These are phyloP conservation scores for Lipomyces orientalis DNA, from an alignment of 805 yeast genomes.

Conservation along the genomic window DNA sequence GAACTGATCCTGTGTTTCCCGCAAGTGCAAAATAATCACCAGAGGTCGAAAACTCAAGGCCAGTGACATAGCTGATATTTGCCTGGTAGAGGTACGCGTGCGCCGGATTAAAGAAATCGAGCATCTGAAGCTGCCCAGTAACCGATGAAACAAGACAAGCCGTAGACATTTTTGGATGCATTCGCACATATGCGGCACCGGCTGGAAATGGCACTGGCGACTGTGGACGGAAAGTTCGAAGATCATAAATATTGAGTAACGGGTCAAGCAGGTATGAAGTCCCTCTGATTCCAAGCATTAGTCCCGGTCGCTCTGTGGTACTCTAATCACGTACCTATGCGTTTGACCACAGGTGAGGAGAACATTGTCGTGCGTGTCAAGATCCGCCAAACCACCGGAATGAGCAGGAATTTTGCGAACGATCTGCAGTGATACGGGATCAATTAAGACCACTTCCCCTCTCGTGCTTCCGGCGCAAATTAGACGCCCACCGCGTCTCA, in stretches of 20 bases:
- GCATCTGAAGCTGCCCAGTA: constrained; percentile 81
- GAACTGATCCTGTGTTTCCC: constrained; percentile 67
- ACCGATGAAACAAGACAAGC: constrained; percentile 74
- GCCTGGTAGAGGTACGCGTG: constrained; percentile 70
- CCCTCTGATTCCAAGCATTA: constrained; percentile 17
- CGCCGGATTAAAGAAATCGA: constrained; percentile 82
- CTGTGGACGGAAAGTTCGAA: constrained; percentile 69
- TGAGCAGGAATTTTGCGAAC: constrained; percentile 46
- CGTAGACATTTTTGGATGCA: constrained; percentile 87
- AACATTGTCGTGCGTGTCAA: constrained; percentile 47
- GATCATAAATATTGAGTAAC: constrained; percentile 79
- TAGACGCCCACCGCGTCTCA: constrained; percentile 43
- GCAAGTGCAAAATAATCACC: constrained; percentile 80
- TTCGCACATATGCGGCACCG: constrained; percentile 81
- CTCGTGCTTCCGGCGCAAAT: constrained; percentile 46
- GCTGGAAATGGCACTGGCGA: constrained; percentile 87
- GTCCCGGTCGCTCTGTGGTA: not conserved
- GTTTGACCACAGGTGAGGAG: constrained; percentile 79
- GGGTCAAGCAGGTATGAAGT: constrained; percentile 66
- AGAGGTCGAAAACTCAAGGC: constrained; percentile 62
- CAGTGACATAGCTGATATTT: constrained; percentile 54
- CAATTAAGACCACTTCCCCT: constrained; percentile 47
- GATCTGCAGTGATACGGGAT: constrained; percentile 46
- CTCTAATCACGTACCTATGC: constrained; percentile 45
- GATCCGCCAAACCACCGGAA: constrained; percentile 48